Percentiles rank a stretch among this genome's conserved stretches.
phyloP scores from a whole-genome alignment of 306 rosid species.

The Adenanthera pavonina region DNA sequence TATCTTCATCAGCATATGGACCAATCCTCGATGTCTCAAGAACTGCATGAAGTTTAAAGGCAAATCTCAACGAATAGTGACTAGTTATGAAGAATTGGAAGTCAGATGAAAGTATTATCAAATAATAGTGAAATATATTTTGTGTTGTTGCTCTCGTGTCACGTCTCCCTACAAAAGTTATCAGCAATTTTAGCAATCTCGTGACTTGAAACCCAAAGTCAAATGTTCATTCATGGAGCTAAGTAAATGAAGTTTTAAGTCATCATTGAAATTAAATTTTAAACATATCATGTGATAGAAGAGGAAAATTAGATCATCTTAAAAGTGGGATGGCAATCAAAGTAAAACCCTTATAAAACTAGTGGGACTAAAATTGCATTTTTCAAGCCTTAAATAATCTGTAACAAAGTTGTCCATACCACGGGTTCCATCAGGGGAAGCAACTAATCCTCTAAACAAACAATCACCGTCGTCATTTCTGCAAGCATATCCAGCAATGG shows the following conservation, averaged over 20 bases:
- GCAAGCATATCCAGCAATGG: constrained; percentile 87
- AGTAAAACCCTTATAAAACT: neutral
- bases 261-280: neutral
- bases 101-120: neutral
- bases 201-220: neutral
- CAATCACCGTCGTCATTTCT: constrained; percentile 74
- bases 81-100: constrained; percentile 11
- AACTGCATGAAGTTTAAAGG: constrained; percentile 51
- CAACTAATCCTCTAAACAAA: constrained; percentile 84
- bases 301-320: neutral
- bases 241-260: neutral
- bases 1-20: constrained; percentile 65
- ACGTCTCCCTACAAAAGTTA: neutral
- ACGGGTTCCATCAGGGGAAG: constrained; percentile 81
- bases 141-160: neutral
- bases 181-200: neutral
- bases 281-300: neutral
- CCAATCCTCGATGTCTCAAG: constrained; percentile 83
- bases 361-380: neutral
- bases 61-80: neutral
- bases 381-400: neutral
- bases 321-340: neutral
- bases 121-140: neutral
- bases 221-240: neutral
- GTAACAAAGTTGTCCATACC: constrained; percentile 53